Conservation (phyloP, 805 yeast species). For the Komagataella kurtzmanii region DNA sequence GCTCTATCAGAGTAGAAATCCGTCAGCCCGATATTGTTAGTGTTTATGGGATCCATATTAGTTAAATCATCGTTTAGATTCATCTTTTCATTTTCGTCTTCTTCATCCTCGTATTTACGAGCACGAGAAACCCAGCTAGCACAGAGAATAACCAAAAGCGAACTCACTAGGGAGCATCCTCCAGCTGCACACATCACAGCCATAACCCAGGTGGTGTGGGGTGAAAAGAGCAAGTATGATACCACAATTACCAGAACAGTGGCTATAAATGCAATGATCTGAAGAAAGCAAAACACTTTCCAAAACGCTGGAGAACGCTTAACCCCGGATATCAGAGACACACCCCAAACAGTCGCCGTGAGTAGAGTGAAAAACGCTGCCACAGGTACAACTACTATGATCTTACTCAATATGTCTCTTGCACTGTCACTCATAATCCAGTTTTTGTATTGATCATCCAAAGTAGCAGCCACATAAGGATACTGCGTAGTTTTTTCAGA, state of each 20-base stretch:
- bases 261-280: conserved; percentile 28
- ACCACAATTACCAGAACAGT: conserved; percentile 43
- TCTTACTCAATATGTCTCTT: conserved; percentile 38
- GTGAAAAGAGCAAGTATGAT: conserved; percentile 44
- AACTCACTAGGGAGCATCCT: conserved; percentile 21
- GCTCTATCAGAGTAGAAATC: neutral
- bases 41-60: conserved; percentile 5
- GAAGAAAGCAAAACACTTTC: neutral
- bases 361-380: conserved; percentile 51
- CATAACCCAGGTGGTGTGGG: conserved; percentile 56
- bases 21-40: neutral
- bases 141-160: conserved; percentile 34
- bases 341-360: conserved; percentile 21
- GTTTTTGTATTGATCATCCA: conserved; percentile 9
- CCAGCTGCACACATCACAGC: conserved; percentile 56
- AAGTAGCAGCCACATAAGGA: conserved; percentile 24
- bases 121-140: neutral
- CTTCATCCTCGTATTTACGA: neutral
- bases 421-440: conserved; percentile 36
- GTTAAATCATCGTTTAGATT: conserved; percentile 5
- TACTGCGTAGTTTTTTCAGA: conserved; percentile 7
- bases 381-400: conserved; percentile 49
- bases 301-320: neutral
- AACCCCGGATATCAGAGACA: neutral
- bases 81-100: neutral